Evolutionary conservation across 176 grass and related monocot species (phyloP).

Genomic region (Eremochloa ophiuroides): DNA sequence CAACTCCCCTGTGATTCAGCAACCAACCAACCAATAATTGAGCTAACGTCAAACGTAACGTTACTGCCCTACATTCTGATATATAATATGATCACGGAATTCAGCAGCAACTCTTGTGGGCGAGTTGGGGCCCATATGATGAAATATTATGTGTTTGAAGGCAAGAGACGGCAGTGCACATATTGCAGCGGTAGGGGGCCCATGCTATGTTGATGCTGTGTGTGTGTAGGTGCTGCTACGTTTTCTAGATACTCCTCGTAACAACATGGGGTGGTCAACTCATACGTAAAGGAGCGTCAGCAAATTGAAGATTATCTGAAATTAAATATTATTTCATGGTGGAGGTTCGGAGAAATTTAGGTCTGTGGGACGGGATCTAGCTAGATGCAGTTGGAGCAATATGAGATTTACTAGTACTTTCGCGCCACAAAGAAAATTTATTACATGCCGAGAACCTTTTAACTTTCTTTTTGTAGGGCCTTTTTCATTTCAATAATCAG

Average conservation of each 20-base stretch:
- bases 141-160: neutral
- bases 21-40: neutral
- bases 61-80: neutral
- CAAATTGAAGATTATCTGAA: neutral
- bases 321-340: neutral
- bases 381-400: neutral
- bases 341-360: neutral
- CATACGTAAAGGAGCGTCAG: neutral
- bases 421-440: too few species aligned
- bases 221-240: neutral
- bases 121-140: neutral
- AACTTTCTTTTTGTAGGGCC: too few species aligned
- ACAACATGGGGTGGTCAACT: neutral
- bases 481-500: too few species aligned
- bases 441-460: too few species aligned
- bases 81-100: neutral
- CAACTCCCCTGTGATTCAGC: neutral
- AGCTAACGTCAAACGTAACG: neutral
- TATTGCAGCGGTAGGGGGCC: neutral
- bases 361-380: neutral
- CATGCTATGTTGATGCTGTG: neutral
- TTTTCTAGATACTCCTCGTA: neutral
- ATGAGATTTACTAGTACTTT: neutral
- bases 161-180: neutral
- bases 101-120: neutral